These are phyloP conservation scores for Avena atlantica DNA, from an alignment of 176 grass and related monocot genomes.

Conservation along the genomic window DNA sequence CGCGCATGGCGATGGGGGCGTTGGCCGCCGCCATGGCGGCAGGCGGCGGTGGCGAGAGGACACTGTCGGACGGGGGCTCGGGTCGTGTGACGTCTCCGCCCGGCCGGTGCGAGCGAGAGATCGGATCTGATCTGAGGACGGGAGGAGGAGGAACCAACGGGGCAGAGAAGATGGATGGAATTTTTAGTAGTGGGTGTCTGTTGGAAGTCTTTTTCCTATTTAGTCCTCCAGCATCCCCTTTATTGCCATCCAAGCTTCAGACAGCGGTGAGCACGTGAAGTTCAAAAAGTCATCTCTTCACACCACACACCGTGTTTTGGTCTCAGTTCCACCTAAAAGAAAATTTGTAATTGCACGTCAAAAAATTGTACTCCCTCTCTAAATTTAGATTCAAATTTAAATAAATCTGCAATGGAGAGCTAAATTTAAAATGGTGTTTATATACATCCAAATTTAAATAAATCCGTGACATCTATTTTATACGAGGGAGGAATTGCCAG, in stretches of 20 bases:
- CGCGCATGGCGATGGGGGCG: slow-evolving; percentile 93
- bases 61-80: background rate
- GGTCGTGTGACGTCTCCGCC: background rate
- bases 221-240: background rate
- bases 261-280: background rate
- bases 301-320: background rate
- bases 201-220: slow-evolving; percentile 8
- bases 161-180: slow-evolving; percentile 5
- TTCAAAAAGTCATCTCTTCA: background rate
- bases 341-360: too few relatives aligned
- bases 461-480: too few relatives aligned
- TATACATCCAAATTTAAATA: too few relatives aligned
- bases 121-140: slow-evolving; percentile 57
- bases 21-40: slow-evolving; percentile 94
- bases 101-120: slow-evolving; percentile 39
- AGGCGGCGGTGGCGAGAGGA: slow-evolving; percentile 38
- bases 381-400: too few relatives aligned
- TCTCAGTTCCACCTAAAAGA: background rate
- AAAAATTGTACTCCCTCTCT: too few relatives aligned
- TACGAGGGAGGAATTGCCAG: background rate
- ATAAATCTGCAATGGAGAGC: too few relatives aligned
- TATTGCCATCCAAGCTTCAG: background rate
- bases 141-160: background rate
- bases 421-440: too few relatives aligned
- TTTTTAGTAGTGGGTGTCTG: slow-evolving; percentile 31